Conservation (phyloP, 768 basidiomycete species). For the Kwoniella mangroviensis region DNA sequence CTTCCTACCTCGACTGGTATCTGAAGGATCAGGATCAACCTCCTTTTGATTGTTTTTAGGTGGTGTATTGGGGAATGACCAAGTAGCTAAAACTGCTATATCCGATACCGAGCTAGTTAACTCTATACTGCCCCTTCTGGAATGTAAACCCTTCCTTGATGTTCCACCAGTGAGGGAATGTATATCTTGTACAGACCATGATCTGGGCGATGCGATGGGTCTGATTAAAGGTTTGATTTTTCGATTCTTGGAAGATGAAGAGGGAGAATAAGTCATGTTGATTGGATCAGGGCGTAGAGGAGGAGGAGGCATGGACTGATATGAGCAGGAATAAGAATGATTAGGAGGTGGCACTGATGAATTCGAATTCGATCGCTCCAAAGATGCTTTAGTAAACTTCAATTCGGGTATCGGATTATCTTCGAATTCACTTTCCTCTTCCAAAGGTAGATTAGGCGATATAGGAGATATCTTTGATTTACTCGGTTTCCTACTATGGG, state of each 20-base stretch:
- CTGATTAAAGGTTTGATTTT: background rate
- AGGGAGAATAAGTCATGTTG: constrained; percentile 16
- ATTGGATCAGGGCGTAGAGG: constrained; percentile 6
- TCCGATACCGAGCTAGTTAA: constrained; percentile 27
- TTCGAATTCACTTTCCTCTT: background rate
- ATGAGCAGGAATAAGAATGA: background rate
- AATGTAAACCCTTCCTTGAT: constrained; percentile 2
- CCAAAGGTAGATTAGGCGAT: constrained; percentile 4
- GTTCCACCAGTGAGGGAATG: background rate
- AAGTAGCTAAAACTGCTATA: constrained; percentile 35
- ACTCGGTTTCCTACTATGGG: background rate
- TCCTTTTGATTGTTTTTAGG: background rate
- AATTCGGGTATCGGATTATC: background rate
- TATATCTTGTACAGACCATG: constrained; percentile 24
- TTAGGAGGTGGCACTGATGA: constrained; percentile 9
- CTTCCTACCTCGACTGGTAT: background rate
- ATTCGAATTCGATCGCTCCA: constrained; percentile 9
- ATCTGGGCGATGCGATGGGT: constrained; percentile 12
- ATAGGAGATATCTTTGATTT: constrained; percentile 6
- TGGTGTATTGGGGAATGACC: constrained; percentile 31
- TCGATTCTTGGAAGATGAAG: background rate
- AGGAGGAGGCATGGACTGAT: constrained; percentile 12
- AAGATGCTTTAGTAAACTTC: constrained; percentile 1
- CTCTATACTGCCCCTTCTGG: constrained; percentile 18
- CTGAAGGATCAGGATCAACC: background rate